Evolutionary conservation across 768 basidiomycete species (phyloP).

Genomic region (Hygrocybe coccinea): DNA sequence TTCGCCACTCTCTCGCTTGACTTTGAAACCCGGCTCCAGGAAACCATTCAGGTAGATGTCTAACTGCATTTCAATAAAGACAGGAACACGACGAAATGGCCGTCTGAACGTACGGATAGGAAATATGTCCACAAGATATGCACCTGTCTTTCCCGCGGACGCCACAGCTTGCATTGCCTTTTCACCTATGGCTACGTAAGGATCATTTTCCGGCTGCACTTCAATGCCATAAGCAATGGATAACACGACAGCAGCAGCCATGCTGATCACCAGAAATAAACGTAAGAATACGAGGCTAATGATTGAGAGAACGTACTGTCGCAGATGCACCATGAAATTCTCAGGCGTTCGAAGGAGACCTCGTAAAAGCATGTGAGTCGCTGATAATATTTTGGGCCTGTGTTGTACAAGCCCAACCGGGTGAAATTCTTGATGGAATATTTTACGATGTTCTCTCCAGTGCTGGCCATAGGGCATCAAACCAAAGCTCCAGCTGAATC

Average conservation of each 20-base stretch:
- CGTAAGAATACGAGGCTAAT: neutral
- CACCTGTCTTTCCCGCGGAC: constrained; percentile 36
- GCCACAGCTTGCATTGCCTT: constrained; percentile 32
- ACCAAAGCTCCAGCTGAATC: constrained; percentile 37
- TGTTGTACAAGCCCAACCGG: too few relatives aligned
- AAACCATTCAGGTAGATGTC: constrained; percentile 39
- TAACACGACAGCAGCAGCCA: constrained; percentile 5
- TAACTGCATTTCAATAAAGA: constrained; percentile 15
- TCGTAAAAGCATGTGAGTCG: too few relatives aligned
- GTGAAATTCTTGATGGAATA: too few relatives aligned
- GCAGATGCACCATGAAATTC: too few relatives aligned
- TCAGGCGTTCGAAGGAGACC: too few relatives aligned
- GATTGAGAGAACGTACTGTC: too few relatives aligned
- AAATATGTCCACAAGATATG: constrained; percentile 43
- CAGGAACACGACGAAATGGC: neutral
- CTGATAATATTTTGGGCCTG: too few relatives aligned
- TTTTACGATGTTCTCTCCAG: constrained; percentile 42
- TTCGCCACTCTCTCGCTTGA: constrained; percentile 31
- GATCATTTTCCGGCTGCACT: constrained; percentile 37
- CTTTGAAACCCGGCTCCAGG: constrained; percentile 39
- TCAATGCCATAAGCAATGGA: constrained; percentile 42
- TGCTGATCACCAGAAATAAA: neutral
- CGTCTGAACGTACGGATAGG: constrained; percentile 32
- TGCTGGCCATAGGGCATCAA: constrained; percentile 37
- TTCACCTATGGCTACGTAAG: constrained; percentile 40